Conservation (phyloP, 768 basidiomycete species). For the Ramaria rubella region DNA sequence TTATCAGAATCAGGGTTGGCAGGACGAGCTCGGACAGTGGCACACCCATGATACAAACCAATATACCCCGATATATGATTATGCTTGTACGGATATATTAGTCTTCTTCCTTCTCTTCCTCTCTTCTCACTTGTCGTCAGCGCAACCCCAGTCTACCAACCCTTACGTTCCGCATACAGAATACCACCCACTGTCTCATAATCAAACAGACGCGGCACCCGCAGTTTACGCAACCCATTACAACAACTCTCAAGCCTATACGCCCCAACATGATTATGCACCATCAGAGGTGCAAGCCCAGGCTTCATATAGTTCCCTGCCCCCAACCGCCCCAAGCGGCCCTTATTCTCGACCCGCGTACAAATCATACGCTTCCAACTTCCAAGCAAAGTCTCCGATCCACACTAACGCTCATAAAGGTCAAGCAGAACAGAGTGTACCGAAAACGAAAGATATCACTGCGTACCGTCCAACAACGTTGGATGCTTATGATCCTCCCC, state of each 20-base stretch:
- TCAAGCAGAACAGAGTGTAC: background rate
- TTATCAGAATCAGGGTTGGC: constrained; percentile 22
- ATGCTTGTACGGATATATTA: constrained; percentile 1
- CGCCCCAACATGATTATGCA: background rate
- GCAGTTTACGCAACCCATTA: background rate
- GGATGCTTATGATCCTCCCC: constrained; percentile 30
- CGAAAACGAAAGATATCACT: constrained; percentile 3
- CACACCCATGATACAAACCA: constrained; percentile 20
- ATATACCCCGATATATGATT: constrained; percentile 11
- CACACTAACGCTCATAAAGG: background rate
- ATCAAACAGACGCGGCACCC: background rate
- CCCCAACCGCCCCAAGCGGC: background rate
- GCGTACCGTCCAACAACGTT: constrained; percentile 21
- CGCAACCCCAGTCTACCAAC: background rate
- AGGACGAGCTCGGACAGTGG: constrained; percentile 24
- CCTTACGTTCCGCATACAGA: constrained; percentile 3
- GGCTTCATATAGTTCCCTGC: background rate
- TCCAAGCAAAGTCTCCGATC: background rate
- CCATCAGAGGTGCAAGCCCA: background rate
- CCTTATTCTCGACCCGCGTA: constrained; percentile 22
- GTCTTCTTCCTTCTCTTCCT: background rate
- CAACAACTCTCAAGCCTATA: background rate
- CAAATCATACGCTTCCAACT: constrained; percentile 22
- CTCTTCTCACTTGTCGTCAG: background rate
- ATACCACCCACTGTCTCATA: background rate